Conservation (phyloP, 192 early-diverging fungal genomes). For the Piromyces sp. region DNA sequence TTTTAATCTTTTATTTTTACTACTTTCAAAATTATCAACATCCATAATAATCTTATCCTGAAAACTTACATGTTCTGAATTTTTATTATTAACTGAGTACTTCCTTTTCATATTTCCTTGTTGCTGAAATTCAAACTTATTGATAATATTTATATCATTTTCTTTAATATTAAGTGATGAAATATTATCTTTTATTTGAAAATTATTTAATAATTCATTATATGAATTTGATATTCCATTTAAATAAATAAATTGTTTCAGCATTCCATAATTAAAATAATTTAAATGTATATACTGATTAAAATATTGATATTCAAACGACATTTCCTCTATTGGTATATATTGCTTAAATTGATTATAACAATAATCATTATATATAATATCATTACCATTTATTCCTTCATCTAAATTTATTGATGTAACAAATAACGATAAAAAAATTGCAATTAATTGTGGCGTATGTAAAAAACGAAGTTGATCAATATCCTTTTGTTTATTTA, state of each 20-base stretch:
- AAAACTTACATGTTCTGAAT: not conserved
- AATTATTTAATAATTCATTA: not conserved
- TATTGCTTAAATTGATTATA: not conserved
- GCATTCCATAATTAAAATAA: not conserved
- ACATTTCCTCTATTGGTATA: not conserved
- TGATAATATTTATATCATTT: no score
- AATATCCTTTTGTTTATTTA: not conserved
- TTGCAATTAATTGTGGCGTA: not conserved
- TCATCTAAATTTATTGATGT: not conserved
- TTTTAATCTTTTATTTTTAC: not conserved
- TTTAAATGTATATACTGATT: not conserved
- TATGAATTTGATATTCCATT: not conserved
- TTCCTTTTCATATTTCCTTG: no score
- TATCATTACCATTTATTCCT: not conserved
- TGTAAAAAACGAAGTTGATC: not conserved
- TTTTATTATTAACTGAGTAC: not conserved
- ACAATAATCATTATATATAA: not conserved
- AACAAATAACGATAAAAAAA: not conserved
- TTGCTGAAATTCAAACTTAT: no score
- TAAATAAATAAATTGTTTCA: not conserved
- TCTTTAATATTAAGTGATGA: no score
- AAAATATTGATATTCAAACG: not conserved
- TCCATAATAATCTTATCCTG: not conserved
- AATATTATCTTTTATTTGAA: not conserved
- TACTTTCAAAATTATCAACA: not conserved